Conservation (phyloP, 306 rosid species). For the Dicorynia guianensis region DNA sequence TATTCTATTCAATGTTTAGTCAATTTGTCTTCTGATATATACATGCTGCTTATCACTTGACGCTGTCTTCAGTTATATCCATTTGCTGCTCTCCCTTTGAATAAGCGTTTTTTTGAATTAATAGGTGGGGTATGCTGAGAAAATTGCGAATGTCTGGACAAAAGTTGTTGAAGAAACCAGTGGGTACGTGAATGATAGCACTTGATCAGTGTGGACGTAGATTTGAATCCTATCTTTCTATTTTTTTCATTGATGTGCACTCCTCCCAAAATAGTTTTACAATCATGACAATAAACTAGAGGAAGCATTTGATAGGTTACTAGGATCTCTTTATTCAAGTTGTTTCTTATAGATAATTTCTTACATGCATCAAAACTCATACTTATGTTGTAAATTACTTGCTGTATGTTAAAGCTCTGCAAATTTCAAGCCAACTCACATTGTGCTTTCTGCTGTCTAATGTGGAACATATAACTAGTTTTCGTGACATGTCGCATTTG, state of each 20-base stretch:
- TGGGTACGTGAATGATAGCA: conserved; percentile 60
- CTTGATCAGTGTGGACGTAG: conserved; percentile 58
- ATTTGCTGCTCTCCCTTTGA: conserved; percentile 24
- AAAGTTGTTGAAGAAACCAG: conserved; percentile 86
- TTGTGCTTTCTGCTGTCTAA: neutral
- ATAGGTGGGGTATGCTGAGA: conserved; percentile 96
- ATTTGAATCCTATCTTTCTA: conserved; percentile 34
- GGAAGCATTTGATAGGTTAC: conserved; percentile 34
- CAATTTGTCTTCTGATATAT: neutral
- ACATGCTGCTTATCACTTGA: conserved; percentile 4
- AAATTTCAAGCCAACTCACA: neutral
- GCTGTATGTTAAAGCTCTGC: conserved; percentile 23
- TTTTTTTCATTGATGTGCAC: conserved; percentile 43
- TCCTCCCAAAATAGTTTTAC: conserved; percentile 28
- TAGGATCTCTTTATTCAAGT: conserved; percentile 40
- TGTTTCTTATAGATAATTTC: conserved; percentile 39
- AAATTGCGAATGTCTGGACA: conserved; percentile 89
- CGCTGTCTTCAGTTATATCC: conserved; percentile 13
- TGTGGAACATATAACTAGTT: neutral
- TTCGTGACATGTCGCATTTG: neutral
- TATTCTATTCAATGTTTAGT: neutral
- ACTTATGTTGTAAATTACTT: conserved; percentile 50
- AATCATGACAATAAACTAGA: conserved; percentile 47
- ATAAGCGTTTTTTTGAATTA: conserved; percentile 29
- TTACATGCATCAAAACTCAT: conserved; percentile 33